phyloP scores from a whole-genome alignment of 441 rosid species.

The Arabidopsis hybrid region DNA sequence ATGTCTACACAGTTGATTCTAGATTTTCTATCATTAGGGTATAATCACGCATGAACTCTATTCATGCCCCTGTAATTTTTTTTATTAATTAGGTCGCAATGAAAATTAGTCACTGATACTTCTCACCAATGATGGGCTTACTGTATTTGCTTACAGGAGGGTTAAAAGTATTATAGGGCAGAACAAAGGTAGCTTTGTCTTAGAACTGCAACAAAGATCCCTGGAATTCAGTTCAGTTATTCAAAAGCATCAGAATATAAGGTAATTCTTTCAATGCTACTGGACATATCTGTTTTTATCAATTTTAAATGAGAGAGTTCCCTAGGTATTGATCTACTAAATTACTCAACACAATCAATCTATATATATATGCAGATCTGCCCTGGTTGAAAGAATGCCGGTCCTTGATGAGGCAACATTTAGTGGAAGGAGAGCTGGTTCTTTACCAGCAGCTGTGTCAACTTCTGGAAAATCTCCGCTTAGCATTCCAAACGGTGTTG shows the following conservation, averaged over 20 bases:
- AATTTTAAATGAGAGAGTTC: conserved; percentile 30
- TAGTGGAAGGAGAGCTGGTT: conserved; percentile 88
- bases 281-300: conserved; percentile 19
- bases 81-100: conserved; percentile 8
- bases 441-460: conserved; percentile 68
- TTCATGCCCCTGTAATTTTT: conserved; percentile 13
- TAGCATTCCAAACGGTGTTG: conserved; percentile 83
- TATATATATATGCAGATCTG: conserved; percentile 69
- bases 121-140: conserved; percentile 19
- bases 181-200: conserved; percentile 83
- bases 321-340: conserved; percentile 16
- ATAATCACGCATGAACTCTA: conserved; percentile 8
- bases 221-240: conserved; percentile 89
- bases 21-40: conserved; percentile 7
- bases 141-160: conserved; percentile 68
- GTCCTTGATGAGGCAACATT: conserved; percentile 97
- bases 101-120: conserved; percentile 27
- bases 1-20: conserved; percentile 20
- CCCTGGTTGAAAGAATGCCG: conserved; percentile 97
- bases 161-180: conserved; percentile 67
- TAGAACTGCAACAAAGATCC: conserved; percentile 98
- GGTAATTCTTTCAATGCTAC: conserved; percentile 53
- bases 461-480: conserved; percentile 60
- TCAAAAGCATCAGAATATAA: conserved; percentile 87
- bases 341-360: conserved; percentile 40